Percentiles rank a stretch among this genome's conserved stretches.
Evolutionary conservation across 768 basidiomycete species (phyloP).

Genomic region (Xerocomus spinulosus): DNA sequence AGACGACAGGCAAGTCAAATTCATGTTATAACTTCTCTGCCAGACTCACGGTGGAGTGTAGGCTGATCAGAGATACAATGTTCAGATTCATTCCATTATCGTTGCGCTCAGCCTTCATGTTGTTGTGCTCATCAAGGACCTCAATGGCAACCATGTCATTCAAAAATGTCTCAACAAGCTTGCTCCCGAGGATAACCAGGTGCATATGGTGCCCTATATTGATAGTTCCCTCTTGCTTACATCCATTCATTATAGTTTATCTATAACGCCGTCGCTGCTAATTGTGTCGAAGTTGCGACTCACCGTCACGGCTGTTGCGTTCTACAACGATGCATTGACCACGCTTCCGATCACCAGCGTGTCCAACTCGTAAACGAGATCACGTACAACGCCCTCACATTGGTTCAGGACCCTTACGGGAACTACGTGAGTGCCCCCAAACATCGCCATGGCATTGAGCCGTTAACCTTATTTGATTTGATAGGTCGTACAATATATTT

Average conservation of each 20-base stretch:
- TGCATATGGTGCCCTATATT: constrained; percentile 24
- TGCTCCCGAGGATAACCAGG: constrained; percentile 98
- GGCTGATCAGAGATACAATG: constrained; percentile 79
- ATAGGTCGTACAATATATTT: constrained; percentile 96
- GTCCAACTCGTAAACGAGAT: constrained; percentile 98
- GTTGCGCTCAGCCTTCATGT: constrained; percentile 95
- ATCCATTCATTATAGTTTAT: constrained; percentile 62
- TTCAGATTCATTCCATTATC: constrained; percentile 95
- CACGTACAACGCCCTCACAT: constrained; percentile 94
- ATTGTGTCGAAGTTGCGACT: constrained; percentile 98
- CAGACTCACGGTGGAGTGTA: constrained; percentile 53
- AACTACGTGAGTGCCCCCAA: constrained; percentile 62
- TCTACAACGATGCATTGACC: constrained; percentile 95
- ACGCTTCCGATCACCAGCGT: constrained; percentile 93
- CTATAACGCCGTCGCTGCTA: constrained; percentile 97
- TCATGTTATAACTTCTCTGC: constrained; percentile 35
- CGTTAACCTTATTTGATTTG: constrained; percentile 4
- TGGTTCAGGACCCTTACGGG: constrained; percentile 96
- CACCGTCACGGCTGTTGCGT: constrained; percentile 99
- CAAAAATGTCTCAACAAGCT: constrained; percentile 99
- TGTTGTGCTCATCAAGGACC: constrained; percentile 97
- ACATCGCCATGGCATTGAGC: background rate
- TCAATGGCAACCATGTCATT: constrained; percentile 96
- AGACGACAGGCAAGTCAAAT: constrained; percentile 75
- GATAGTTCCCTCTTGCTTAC: background rate